Evolutionary conservation across 1,284 basidiomycete genomes (phyloP).

Genomic region (Uromyces viciae-fabae): DNA sequence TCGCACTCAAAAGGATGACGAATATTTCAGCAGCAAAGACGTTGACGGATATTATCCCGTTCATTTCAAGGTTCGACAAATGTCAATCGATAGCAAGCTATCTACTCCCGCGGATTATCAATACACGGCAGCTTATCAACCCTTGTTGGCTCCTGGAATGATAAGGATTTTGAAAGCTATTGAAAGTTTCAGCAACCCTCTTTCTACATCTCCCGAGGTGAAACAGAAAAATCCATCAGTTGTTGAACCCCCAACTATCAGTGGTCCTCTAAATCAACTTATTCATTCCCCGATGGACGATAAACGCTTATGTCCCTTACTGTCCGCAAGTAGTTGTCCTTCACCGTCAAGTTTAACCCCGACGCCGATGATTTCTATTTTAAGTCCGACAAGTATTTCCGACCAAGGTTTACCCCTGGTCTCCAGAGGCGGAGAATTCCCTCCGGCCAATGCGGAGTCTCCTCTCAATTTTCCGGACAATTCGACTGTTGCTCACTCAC

Average conservation of each 20-base stretch:
- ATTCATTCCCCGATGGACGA: neutral
- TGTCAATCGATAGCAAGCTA: constrained; percentile 29
- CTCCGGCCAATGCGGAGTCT: too few relatives aligned
- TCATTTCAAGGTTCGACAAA: constrained; percentile 33
- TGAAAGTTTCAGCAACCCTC: neutral
- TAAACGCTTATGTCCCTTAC: neutral
- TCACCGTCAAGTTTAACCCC: neutral
- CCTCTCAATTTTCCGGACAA: neutral
- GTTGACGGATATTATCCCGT: constrained; percentile 43
- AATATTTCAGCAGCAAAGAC: constrained; percentile 37
- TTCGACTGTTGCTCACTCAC: too few relatives aligned
- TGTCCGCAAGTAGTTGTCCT: neutral
- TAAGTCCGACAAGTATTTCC: neutral
- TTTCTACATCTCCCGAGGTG: neutral
- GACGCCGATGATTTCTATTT: neutral
- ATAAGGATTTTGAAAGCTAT: constrained; percentile 35
- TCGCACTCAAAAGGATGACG: constrained; percentile 42
- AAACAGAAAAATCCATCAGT: neutral
- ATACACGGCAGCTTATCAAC: constrained; percentile 32
- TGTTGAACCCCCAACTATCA: neutral
- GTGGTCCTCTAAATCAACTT: neutral
- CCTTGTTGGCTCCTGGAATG: constrained; percentile 39
- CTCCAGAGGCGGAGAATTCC: too few relatives aligned
- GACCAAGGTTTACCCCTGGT: too few relatives aligned
- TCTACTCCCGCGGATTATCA: constrained; percentile 11